Base-by-base conservation (phyloP, 164 flowering plant species). In the Berberis thunbergii region DNA sequence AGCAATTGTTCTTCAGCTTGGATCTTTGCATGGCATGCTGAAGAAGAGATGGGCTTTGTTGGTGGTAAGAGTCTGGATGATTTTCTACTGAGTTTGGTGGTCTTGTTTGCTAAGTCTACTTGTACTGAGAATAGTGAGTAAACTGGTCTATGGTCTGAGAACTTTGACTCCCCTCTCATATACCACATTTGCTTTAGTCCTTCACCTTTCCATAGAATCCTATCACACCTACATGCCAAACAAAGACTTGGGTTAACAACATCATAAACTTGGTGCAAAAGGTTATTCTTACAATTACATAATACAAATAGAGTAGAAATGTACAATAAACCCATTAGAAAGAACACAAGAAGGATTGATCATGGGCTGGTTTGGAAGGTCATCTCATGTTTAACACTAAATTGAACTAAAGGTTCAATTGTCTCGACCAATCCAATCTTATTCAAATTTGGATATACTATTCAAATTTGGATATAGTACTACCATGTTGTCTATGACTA, bases 71-170 rank as follows among this genome's bases (percentile, higher is more conserved):
- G 46, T 11, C 8, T 41, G 53, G 49, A 43, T 58, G 68, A 6
- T 61, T 50, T 64, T 26, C 7, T 54, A 45, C 53, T n/a, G 45
- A 2, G 61, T 13, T 41, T 67, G 60, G n/a, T 53, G 43, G 26
- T 26, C 50, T 56, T 55, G 64, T 45, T 48, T 10, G 45, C 40
- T 3, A 49, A 2, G n/a, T 67, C 75, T 0, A 81, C 64, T 53
- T 75, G 80, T 41, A 82, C 86, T 1, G 89, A 77, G 70, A 91
- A 91, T 4, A 88, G 69, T 7, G 96, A 78, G 68, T 68, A 76
- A 12, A 91, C 97, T 0, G 97, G 95, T 55, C 95, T 75, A 78
- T 90, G 97, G 63, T 90, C 97, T 1, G 97, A 90, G 77, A 91
- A 88, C 66, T 60, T 84, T 2, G 82, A 85, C 64, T 88, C 97